Evolutionary conservation across 257 asterid species (phyloP).

Genomic region (Eustoma russellianum): DNA sequence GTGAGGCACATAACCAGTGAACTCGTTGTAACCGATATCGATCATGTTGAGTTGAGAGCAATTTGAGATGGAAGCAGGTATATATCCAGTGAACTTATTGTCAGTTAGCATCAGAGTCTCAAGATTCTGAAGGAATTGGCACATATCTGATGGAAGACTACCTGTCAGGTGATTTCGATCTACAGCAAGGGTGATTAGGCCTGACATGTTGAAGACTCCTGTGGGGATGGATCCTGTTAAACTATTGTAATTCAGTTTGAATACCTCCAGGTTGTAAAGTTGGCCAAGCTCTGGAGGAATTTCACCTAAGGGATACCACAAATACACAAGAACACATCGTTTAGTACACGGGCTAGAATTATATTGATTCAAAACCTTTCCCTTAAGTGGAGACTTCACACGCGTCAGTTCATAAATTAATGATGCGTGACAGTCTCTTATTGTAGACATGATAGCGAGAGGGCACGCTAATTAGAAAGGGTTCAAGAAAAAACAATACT

Average conservation of each 20-base stretch:
- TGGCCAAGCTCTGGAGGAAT: conserved; percentile 27
- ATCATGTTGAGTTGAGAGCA: conserved; percentile 13
- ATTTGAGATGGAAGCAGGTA: conserved; percentile 19
- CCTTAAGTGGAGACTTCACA: no score
- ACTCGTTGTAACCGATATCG: conserved; percentile 3
- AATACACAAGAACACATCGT: no score
- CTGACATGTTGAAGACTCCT: conserved; percentile 26
- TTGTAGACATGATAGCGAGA: no score
- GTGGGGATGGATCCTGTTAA: conserved; percentile 18
- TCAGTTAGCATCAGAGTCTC: conserved; percentile 6
- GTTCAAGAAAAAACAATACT: no score
- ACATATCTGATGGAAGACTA: conserved; percentile 15
- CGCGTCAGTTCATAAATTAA: no score
- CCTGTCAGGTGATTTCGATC: conserved; percentile 6
- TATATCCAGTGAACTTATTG: conserved; percentile 15
- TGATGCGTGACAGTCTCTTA: no score
- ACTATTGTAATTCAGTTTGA: neutral
- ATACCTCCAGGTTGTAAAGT: conserved; percentile 15
- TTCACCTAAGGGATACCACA: neutral
- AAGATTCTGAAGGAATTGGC: conserved; percentile 18
- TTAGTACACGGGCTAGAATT: no score
- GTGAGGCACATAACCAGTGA: conserved; percentile 22
- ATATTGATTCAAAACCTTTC: no score
- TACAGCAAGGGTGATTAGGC: conserved; percentile 6
- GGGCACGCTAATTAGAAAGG: no score